Evolutionary conservation across 2,329 filamentous ascomycete genomes (phyloP).

Genomic region (Cladosporium sp.): DNA sequence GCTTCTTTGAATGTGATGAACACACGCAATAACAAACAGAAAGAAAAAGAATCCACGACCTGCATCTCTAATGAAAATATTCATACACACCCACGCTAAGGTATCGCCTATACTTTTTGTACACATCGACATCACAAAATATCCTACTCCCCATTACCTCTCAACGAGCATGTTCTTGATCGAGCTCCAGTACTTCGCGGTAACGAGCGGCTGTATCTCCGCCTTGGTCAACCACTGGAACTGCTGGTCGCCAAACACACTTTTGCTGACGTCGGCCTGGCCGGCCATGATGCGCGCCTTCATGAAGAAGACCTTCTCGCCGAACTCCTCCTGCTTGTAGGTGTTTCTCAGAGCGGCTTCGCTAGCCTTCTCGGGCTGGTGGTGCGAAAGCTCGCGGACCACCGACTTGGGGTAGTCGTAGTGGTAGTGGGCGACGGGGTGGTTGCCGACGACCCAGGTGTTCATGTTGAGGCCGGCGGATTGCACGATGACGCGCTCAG

Average conservation of each 20-base stretch:
- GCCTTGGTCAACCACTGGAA: constrained; percentile 93
- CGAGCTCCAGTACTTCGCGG: constrained; percentile 67
- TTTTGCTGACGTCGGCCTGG: constrained; percentile 77
- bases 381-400: constrained; percentile 19
- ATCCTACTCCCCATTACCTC: constrained; percentile 50
- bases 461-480: constrained; percentile 94
- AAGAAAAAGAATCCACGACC: background rate
- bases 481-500: constrained; percentile 73
- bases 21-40: background rate
- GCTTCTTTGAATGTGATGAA: background rate
- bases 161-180: constrained; percentile 83
- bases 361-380: constrained; percentile 12
- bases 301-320: constrained; percentile 91
- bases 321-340: constrained; percentile 48
- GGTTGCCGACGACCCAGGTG: constrained; percentile 92
- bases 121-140: background rate
- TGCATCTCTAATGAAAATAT: background rate
- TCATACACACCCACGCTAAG: constrained; percentile 14
- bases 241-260: constrained; percentile 71
- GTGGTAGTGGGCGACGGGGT: constrained; percentile 79
- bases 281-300: constrained; percentile 96
- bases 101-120: constrained; percentile 9
- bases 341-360: constrained; percentile 25
- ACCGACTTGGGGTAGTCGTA: constrained; percentile 51
- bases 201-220: constrained; percentile 71